Evolutionary conservation across 169 alveolate genomes (phyloP).

Genomic region (Babesia bigemina): DNA sequence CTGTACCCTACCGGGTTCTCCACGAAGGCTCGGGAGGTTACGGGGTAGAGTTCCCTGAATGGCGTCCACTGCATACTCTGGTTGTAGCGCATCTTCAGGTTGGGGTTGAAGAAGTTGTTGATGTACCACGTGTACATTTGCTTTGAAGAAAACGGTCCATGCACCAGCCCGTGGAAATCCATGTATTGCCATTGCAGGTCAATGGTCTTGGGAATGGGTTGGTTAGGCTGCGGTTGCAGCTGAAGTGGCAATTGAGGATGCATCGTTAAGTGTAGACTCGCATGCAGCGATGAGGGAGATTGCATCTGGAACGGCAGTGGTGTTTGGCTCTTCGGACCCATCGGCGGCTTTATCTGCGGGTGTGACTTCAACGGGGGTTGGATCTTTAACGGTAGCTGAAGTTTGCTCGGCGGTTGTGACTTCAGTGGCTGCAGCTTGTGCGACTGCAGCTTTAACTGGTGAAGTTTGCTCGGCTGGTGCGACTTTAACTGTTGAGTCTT

Average conservation of each 20-base stretch:
- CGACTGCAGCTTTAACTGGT: background rate
- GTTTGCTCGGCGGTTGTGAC: background rate
- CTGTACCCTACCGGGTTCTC: slow-evolving; percentile 51
- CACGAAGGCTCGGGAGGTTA: slow-evolving; percentile 66
- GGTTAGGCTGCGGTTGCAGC: background rate
- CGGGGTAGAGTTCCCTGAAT: slow-evolving; percentile 74
- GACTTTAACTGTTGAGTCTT: background rate
- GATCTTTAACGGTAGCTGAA: background rate
- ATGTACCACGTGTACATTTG: slow-evolving; percentile 80
- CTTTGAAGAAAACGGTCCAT: slow-evolving; percentile 78
- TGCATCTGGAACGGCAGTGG: background rate
- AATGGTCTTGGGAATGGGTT: background rate
- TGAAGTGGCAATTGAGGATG: background rate
- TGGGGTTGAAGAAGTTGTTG: slow-evolving; percentile 74
- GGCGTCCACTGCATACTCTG: slow-evolving; percentile 76
- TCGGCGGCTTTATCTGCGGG: background rate
- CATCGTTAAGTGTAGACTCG: too few species aligned
- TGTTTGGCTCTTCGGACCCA: background rate
- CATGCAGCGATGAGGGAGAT: background rate
- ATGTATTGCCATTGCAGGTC: slow-evolving; percentile 77
- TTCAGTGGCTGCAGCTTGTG: background rate
- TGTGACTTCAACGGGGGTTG: background rate
- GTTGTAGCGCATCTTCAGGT: slow-evolving; percentile 71
- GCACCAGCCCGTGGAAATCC: slow-evolving; percentile 78
- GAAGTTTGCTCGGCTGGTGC: background rate